Evolutionary conservation across 2,329 filamentous ascomycete species (phyloP).

Genomic region (Nothophaeocryptopus gaeumannii): DNA sequence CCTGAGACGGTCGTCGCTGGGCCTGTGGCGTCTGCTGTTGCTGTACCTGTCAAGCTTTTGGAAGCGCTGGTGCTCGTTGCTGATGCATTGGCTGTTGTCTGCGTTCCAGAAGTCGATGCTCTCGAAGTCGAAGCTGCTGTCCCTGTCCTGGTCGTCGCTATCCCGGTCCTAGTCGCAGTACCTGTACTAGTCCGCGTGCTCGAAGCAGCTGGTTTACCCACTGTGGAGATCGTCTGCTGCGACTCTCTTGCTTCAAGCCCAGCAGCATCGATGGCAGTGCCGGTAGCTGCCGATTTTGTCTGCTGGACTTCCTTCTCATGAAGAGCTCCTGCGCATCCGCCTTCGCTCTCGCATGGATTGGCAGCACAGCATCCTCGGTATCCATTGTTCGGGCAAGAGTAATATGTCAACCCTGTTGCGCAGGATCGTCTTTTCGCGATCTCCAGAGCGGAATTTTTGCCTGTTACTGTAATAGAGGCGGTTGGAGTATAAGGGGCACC

Average conservation of each 20-base stretch:
- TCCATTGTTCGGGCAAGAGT: too few relatives aligned
- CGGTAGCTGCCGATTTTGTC: too few relatives aligned
- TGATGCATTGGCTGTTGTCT: constrained; percentile 9
- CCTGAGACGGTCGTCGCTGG: constrained; percentile 10
- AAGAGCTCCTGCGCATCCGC: too few relatives aligned
- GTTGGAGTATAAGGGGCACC: not conserved
- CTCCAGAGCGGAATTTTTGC: not conserved
- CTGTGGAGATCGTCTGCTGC: too few relatives aligned
- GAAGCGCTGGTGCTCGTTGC: constrained; percentile 6
- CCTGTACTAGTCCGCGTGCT: not conserved
- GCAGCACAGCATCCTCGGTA: too few relatives aligned
- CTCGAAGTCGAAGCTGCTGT: not conserved
- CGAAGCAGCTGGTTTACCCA: too few relatives aligned
- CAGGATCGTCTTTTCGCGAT: too few relatives aligned
- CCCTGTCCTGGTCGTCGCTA: not conserved
- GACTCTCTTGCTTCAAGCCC: too few relatives aligned
- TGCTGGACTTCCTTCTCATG: too few relatives aligned
- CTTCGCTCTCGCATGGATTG: too few relatives aligned
- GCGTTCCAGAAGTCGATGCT: not conserved
- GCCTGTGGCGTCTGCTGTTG: constrained; percentile 4
- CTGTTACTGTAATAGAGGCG: not conserved
- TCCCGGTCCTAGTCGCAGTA: not conserved
- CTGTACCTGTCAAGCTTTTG: constrained; percentile 3
- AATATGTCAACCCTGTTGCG: too few relatives aligned
- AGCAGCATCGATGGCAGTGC: too few relatives aligned